Percentiles rank a stretch among this genome's conserved stretches.
phyloP scores from a whole-genome alignment of 192 early-diverging fungal genomes.

The Podila epicladia region DNA sequence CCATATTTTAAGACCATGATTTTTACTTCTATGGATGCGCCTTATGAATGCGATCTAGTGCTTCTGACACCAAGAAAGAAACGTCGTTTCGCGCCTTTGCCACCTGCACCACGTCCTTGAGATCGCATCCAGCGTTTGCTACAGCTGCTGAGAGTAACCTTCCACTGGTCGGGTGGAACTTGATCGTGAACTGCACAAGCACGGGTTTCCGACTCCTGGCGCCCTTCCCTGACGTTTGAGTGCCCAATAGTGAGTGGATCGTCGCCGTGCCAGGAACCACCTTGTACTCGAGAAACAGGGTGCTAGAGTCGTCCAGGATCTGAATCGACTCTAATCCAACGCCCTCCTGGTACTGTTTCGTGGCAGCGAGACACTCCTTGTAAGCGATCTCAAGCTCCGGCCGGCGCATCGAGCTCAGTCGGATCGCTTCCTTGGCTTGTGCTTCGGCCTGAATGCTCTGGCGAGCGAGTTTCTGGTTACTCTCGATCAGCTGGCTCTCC shows the following conservation, averaged over 20 bases:
- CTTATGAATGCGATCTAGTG: slow-evolving; percentile 28
- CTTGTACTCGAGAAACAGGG: slow-evolving; percentile 30
- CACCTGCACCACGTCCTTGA: slow-evolving; percentile 39
- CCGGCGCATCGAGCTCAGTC: slow-evolving; percentile 29
- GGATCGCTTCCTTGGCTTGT: slow-evolving; percentile 38
- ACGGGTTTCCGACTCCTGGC: slow-evolving; percentile 17
- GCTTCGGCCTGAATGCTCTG: slow-evolving; percentile 23
- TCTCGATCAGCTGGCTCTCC: slow-evolving; percentile 25
- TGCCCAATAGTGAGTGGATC: slow-evolving; percentile 4
- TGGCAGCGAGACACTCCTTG: slow-evolving; percentile 33
- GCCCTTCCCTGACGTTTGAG: background rate
- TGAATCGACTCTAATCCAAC: slow-evolving; percentile 42
- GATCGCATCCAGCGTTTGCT: slow-evolving; percentile 43
- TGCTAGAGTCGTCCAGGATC: slow-evolving; percentile 23
- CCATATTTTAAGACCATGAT: background rate
- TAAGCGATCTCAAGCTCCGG: slow-evolving; percentile 39
- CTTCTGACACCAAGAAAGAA: slow-evolving; percentile 33
- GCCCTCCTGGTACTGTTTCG: slow-evolving; percentile 40
- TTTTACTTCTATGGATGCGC: slow-evolving; percentile 16
- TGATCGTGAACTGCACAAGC: slow-evolving; percentile 24
- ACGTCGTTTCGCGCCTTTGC: slow-evolving; percentile 43
- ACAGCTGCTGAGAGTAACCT: slow-evolving; percentile 27
- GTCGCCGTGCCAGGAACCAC: slow-evolving; percentile 24
- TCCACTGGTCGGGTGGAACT: slow-evolving; percentile 30
- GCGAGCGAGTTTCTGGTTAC: slow-evolving; percentile 16